Evolutionary conservation across 139 green algal species (phyloP).

Genomic region (Chlorella sp.): DNA sequence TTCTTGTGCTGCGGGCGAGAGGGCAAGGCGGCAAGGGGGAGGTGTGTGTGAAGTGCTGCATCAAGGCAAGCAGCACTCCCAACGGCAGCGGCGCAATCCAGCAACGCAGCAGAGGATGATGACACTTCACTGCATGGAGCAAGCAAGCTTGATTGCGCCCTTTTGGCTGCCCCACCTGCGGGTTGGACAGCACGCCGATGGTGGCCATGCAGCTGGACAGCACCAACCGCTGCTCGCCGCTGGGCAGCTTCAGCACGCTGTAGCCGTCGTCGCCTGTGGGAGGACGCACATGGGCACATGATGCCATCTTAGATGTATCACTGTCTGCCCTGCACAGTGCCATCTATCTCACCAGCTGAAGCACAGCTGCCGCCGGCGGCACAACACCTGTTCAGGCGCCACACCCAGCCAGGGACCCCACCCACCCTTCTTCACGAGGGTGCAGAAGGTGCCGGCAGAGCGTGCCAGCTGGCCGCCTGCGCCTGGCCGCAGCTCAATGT

Average conservation of each 20-base stretch:
- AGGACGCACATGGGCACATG: background rate
- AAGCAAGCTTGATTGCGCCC: background rate
- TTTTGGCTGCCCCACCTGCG: conserved; percentile 42
- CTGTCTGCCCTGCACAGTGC: too few species aligned
- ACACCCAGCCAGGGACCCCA: too few species aligned
- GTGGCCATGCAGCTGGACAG: conserved; percentile 83
- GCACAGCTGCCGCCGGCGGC: too few species aligned
- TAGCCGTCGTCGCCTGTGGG: conserved; percentile 67
- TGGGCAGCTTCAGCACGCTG: conserved; percentile 82
- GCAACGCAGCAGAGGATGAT: too few species aligned
- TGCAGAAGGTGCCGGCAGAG: conserved; percentile 76
- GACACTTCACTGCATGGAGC: too few species aligned
- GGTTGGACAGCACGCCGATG: conserved; percentile 90
- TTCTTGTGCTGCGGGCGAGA: conserved; percentile 66
- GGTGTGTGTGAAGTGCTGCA: too few species aligned
- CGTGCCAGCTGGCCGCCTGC: conserved; percentile 81
- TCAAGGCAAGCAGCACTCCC: background rate
- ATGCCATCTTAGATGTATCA: too few species aligned
- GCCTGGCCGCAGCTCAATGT: conserved; percentile 88
- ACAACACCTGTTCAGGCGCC: too few species aligned
- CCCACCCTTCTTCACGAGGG: conserved; percentile 69
- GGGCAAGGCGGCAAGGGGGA: too few species aligned
- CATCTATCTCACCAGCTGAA: too few species aligned
- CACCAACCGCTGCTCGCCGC: conserved; percentile 87
- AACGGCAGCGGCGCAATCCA: too few species aligned